Conservation (phyloP, 225 moss, liverwort and hornwort species). For the Rhytidiadelphus loreus region DNA sequence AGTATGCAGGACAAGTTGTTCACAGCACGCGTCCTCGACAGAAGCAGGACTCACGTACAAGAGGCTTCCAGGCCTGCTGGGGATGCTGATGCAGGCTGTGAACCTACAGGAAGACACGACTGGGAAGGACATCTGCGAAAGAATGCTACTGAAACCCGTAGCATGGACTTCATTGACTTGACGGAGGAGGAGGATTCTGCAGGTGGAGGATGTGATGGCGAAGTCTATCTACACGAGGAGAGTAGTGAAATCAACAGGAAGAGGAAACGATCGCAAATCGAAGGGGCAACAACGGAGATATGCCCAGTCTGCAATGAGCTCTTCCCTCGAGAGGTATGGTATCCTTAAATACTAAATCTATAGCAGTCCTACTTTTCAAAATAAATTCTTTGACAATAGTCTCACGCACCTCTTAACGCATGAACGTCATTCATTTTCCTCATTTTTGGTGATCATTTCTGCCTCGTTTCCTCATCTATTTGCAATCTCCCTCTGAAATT, state of each 20-base stretch:
- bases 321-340: slow-evolving; percentile 23
- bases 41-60: neutral
- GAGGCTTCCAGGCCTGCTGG: neutral
- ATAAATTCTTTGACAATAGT: neutral
- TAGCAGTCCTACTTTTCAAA: neutral
- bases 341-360: neutral
- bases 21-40: neutral
- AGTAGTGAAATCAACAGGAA: neutral
- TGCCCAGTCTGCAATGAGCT: slow-evolving; percentile 39
- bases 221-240: neutral
- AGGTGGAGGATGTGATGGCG: neutral
- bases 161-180: slow-evolving; percentile 17
- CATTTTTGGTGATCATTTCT: neutral
- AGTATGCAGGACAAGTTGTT: neutral
- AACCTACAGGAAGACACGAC: neutral
- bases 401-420: neutral
- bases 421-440: neutral
- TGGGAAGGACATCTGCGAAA: neutral
- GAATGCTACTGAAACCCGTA: neutral
- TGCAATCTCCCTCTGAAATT: neutral
- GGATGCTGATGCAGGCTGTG: neutral
- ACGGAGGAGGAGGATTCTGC: slow-evolving; percentile 3
- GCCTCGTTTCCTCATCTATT: neutral
- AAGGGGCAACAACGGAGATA: neutral
- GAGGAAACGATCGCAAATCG: slow-evolving; percentile 2